Evolutionary conservation across 2,329 filamentous ascomycete species (phyloP).

Genomic region (Colletotrichum sojae): DNA sequence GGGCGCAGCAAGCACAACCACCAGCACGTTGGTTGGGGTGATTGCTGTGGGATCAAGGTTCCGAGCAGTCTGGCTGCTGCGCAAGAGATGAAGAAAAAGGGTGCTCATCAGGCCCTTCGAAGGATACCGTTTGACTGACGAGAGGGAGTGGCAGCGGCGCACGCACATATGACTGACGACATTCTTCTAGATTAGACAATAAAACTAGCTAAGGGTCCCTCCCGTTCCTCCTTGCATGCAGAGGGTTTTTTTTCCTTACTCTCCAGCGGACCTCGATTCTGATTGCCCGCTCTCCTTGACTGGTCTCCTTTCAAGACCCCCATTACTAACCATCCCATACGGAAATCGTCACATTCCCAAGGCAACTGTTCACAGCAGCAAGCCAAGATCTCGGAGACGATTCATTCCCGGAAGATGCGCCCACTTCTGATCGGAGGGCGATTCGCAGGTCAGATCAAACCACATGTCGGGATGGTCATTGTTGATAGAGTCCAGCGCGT

Average conservation of each 20-base stretch:
- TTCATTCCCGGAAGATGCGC: slow-evolving; percentile 32
- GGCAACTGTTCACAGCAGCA: slow-evolving; percentile 9
- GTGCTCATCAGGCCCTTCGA: slow-evolving; percentile 71
- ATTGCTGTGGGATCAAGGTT: slow-evolving; percentile 98
- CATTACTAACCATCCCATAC: neutral
- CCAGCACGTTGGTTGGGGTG: slow-evolving; percentile 84
- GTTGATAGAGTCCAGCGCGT: slow-evolving; percentile 48
- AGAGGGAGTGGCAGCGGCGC: neutral
- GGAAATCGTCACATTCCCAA: neutral
- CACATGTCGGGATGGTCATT: slow-evolving; percentile 48
- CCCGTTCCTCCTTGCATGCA: no score
- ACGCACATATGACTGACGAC: neutral
- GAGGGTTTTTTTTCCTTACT: no score
- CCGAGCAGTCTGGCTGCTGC: slow-evolving; percentile 94
- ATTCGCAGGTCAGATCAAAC: slow-evolving; percentile 55
- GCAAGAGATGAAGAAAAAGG: slow-evolving; percentile 86
- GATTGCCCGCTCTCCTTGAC: no score
- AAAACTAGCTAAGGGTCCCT: neutral
- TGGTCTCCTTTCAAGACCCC: no score
- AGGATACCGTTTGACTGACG: slow-evolving; percentile 85
- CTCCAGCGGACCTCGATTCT: no score
- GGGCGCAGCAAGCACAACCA: slow-evolving; percentile 78
- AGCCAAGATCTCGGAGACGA: slow-evolving; percentile 32
- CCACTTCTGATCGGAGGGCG: slow-evolving; percentile 48
- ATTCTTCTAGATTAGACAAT: slow-evolving; percentile 8